These are phyloP conservation scores for Paulownia fortunei DNA, from an alignment of 257 asterid species.

Conservation along the genomic window DNA sequence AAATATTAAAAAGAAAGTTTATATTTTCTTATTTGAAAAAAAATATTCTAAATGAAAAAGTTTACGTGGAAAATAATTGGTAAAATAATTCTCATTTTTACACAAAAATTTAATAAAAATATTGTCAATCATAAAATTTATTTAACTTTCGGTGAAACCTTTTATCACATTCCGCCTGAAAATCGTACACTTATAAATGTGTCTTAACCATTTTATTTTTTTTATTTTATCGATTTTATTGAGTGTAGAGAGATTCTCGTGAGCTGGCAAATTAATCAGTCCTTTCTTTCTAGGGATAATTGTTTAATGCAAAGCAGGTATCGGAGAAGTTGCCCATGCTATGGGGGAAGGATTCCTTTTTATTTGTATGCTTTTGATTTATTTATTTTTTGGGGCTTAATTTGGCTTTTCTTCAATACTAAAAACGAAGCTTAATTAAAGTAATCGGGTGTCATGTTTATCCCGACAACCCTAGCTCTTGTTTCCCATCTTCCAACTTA, in stretches of 20 bases:
- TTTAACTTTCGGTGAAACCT: too few relatives aligned
- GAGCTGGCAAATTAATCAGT: slow-evolving; percentile 13
- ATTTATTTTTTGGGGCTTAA: slow-evolving; percentile 7
- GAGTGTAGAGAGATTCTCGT: slow-evolving; percentile 36
- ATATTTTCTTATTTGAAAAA: background rate
- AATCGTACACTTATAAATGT: background rate
- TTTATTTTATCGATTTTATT: background rate
- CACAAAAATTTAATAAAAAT: too few relatives aligned
- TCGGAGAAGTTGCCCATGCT: slow-evolving; percentile 35
- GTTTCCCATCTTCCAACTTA: slow-evolving; percentile 62
- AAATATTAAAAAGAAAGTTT: background rate
- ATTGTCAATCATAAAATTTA: too few relatives aligned
- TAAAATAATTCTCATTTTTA: too few relatives aligned
- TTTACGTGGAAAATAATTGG: background rate
- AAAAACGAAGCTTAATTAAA: slow-evolving; percentile 20
- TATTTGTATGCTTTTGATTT: slow-evolving; percentile 37
- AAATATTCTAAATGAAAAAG: background rate
- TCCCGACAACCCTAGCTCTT: slow-evolving; percentile 53
- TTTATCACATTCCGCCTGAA: too few relatives aligned
- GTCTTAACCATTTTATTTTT: background rate
- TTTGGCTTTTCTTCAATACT: slow-evolving; percentile 1
- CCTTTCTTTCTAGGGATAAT: slow-evolving; percentile 6
- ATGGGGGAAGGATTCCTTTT: slow-evolving; percentile 34
- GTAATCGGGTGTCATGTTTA: slow-evolving; percentile 50
- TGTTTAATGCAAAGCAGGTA: slow-evolving; percentile 11